phyloP scores from a whole-genome alignment of 225 moss, liverwort and hornwort species.

The Takakia lepidozioides region DNA sequence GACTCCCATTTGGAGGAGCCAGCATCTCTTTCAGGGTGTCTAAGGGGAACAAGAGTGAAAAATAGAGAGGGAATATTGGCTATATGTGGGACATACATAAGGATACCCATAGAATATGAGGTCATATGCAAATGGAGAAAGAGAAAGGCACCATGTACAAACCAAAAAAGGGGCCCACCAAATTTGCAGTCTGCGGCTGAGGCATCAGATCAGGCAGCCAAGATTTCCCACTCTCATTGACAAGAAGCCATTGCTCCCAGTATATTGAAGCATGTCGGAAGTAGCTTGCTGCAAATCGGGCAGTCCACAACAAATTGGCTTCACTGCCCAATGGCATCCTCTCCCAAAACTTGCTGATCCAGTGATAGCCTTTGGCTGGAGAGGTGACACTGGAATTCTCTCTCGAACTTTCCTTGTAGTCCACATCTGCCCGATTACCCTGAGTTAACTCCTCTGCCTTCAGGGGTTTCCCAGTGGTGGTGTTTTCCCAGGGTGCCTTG shows the following conservation, averaged over 20 bases:
- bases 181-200: slow-evolving; percentile 24
- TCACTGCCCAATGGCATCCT: slow-evolving; percentile 25
- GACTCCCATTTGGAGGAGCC: no score
- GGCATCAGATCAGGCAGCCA: slow-evolving; percentile 28
- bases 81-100: slow-evolving; percentile 1
- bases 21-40: no score
- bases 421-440: no score
- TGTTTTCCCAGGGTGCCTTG: no score
- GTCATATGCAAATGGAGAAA: no score
- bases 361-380: slow-evolving; percentile 8
- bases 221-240: slow-evolving; percentile 11
- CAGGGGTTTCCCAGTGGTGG: no score
- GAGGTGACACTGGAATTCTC: no score
- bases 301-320: slow-evolving; percentile 24
- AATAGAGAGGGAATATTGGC: slow-evolving; percentile 4
- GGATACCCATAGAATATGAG: no score
- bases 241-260: slow-evolving; percentile 32
- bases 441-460: no score
- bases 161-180: slow-evolving; percentile 54
- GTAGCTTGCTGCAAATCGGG: slow-evolving; percentile 48
- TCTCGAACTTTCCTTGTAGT: no score
- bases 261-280: slow-evolving; percentile 36
- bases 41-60: no score
- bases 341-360: slow-evolving; percentile 37
- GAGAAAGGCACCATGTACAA: no score